Conservation (phyloP, 1,139 yeast species). For the Komagataea norvegica region DNA sequence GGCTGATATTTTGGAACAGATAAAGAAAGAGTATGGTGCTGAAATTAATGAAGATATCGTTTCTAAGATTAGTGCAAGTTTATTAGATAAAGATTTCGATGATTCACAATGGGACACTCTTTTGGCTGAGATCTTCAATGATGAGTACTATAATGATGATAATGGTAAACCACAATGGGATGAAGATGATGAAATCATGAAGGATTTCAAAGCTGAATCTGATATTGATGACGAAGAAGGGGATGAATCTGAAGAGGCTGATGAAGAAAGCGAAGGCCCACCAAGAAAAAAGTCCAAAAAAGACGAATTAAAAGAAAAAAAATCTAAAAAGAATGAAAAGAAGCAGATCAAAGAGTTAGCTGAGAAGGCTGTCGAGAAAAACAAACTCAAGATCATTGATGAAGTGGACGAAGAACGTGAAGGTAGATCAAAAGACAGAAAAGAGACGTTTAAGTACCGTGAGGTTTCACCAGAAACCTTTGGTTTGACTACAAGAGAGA, state of each 20-base stretch:
- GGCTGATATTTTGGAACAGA: slow-evolving; percentile 67
- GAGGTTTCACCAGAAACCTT: slow-evolving; percentile 94
- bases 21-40: slow-evolving; percentile 80
- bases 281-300: slow-evolving; percentile 42
- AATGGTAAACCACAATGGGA: slow-evolving; percentile 51
- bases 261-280: slow-evolving; percentile 24
- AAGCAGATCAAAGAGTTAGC: slow-evolving; percentile 61
- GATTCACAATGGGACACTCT: slow-evolving; percentile 89
- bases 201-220: slow-evolving; percentile 27
- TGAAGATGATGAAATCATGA: slow-evolving; percentile 45
- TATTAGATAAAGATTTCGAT: slow-evolving; percentile 84
- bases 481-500: slow-evolving; percentile 84
- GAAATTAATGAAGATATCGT: slow-evolving; percentile 59
- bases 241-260: slow-evolving; percentile 24
- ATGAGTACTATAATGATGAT: slow-evolving; percentile 65
- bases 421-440: slow-evolving; percentile 39
- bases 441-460: slow-evolving; percentile 66
- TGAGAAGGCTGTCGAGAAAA: slow-evolving; percentile 61
- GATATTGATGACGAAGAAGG: slow-evolving; percentile 20
- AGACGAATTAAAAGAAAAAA: slow-evolving; percentile 50
- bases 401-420: slow-evolving; percentile 65
- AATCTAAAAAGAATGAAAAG: slow-evolving; percentile 58
- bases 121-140: slow-evolving; percentile 82
- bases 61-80: slow-evolving; percentile 60
- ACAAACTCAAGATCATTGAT: slow-evolving; percentile 43